phyloP scores from a whole-genome alignment of 345 rosid genomes.

The Aurinia saxatilis region DNA sequence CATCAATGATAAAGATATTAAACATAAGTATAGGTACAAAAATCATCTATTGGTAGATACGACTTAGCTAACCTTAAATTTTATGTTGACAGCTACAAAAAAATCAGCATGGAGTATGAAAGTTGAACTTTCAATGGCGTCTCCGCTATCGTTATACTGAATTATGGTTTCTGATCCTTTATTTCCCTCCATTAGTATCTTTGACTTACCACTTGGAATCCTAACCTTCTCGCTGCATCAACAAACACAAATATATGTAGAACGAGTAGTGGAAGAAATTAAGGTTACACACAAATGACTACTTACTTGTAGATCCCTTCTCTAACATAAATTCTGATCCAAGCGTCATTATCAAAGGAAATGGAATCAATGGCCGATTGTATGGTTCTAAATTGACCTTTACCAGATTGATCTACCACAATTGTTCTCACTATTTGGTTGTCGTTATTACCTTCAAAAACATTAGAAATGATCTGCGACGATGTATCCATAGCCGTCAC shows the following conservation, averaged over 20 bases:
- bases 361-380: slow-evolving; percentile 36
- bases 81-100: slow-evolving; percentile 25
- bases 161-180: slow-evolving; percentile 9
- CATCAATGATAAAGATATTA: no score
- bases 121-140: slow-evolving; percentile 10
- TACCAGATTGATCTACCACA: slow-evolving; percentile 25
- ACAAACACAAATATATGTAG: background rate
- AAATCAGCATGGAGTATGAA: slow-evolving; percentile 22
- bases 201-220: slow-evolving; percentile 28
- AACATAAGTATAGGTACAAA: no score
- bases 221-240: slow-evolving; percentile 28
- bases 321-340: slow-evolving; percentile 21
- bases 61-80: slow-evolving; percentile 23
- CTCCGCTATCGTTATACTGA: slow-evolving; percentile 6
- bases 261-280: background rate
- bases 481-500: background rate
- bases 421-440: slow-evolving; percentile 7
- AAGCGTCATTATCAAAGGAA: slow-evolving; percentile 5
- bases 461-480: background rate
- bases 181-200: slow-evolving; percentile 30
- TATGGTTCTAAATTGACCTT: slow-evolving; percentile 24
- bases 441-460: background rate
- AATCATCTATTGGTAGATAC: background rate
- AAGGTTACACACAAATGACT: no score
- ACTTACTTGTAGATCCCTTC: slow-evolving; percentile 27